These are phyloP conservation scores for Dendrothele bispora DNA, from an alignment of 768 basidiomycete genomes.

Conservation along the genomic window DNA sequence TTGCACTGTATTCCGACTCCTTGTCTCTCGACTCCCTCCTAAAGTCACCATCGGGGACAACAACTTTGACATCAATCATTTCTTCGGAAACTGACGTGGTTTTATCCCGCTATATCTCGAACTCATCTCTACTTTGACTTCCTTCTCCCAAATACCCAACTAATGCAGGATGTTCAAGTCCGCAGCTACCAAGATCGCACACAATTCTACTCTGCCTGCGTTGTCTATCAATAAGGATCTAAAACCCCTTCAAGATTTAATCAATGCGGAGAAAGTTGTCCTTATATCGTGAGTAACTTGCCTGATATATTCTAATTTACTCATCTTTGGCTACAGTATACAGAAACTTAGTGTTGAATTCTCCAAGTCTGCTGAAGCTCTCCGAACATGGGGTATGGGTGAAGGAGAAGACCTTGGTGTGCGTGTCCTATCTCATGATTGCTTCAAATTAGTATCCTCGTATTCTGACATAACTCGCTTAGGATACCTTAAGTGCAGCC, in stretches of 20 bases:
- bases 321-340: conserved; percentile 36
- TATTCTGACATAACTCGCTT: conserved; percentile 6
- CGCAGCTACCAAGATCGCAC: conserved; percentile 82
- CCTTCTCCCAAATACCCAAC: too few species aligned
- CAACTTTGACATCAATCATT: too few species aligned
- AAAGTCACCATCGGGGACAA: too few species aligned
- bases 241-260: conserved; percentile 82
- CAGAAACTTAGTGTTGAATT: conserved; percentile 68
- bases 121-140: too few species aligned
- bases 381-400: conserved; percentile 71
- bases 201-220: conserved; percentile 80
- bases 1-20: too few species aligned
- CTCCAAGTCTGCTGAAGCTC: conserved; percentile 67
- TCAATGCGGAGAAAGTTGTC: conserved; percentile 84
- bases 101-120: too few species aligned
- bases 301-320: neutral
- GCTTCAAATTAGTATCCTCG: neutral
- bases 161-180: conserved; percentile 68
- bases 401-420: conserved; percentile 86
- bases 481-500: conserved; percentile 79
- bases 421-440: conserved; percentile 23
- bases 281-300: conserved; percentile 61
- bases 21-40: too few species aligned
- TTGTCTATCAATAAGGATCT: conserved; percentile 74
- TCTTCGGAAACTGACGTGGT: too few species aligned